Evolutionary conservation across 306 rosid genomes (phyloP), one percentile per base, ranked within the genome.

Genomic region (Pueraria montana): DNA sequence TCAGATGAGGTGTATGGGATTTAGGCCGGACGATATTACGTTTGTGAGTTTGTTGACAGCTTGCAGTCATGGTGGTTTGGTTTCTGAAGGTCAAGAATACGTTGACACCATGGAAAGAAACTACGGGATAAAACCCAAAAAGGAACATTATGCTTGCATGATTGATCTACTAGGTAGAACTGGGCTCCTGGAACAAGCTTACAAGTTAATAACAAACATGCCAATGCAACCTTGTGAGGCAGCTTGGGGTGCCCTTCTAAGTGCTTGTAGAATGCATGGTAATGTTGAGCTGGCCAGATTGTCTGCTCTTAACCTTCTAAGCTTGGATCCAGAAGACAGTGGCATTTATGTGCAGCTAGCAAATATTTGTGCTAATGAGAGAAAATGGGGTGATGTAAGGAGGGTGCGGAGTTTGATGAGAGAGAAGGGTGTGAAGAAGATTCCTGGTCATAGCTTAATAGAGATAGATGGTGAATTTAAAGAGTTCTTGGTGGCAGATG

Each of bases 221-320:
- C 95, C 95, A 6, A 91, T 92, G 87, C 81, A 84, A 85, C 87
- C 98, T 17, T 80, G 88, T 61, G 92, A 82, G 80, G 93, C 94
- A 68, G 89, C 95, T 53, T 92, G 98, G 95, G 98, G 98, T 11
- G 94, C 97, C 77, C 89, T 94, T 82, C 88, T 94, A 11, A 86
- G 82, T 88, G 93, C 98, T 63, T 92, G 92, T 81, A 88, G 88
- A 82, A 89, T 81, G 83, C 91, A 94, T 13, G 85, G 90, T 26
- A 83, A 94, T 74, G 84, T 92, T 18, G 91, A 88, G 84, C 82
- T 94, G 77, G 95, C 94, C n/a, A 89, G 83, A 78, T 26, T 89
- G 40, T 88, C 91, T 0, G 92, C 91, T 8, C n/a, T 34, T 49
- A 90, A 82, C 63, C 89, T 94, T 36, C 40, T 92, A 40, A 90